Base-by-base conservation (phyloP, 306 rosid genomes). In the Carpinus fangiana region DNA sequence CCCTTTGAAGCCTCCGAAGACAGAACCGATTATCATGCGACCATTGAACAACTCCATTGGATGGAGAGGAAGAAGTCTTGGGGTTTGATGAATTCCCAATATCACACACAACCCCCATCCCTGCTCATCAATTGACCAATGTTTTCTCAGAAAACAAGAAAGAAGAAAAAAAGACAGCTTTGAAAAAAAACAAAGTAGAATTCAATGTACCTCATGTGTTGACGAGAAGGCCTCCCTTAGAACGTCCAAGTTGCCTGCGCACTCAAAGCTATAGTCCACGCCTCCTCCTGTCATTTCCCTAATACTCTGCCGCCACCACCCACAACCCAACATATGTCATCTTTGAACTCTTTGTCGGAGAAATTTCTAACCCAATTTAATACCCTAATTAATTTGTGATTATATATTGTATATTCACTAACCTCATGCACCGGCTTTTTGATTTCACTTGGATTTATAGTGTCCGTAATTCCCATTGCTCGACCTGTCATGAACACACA, bases 1-100 rank as follows among this genome's bases (percentile, higher is more conserved):
- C 67, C 94, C 94, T 81, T 93, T 93, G 86, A 93, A 91, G 70
- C 94, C 94, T 81, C 98, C 98, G 74, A 93, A 93, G 11, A 90
- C 31, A 0, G 92, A 90, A 53, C 82, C 94, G 8, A 74, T 68
- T 1, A 93, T 81, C 20, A 62, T 66, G 47, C 98, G 87, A 28
- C 98, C 98, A 21, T 2, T 3, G n/a, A 93, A 90, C 72, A 93
- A 75, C 78, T 93, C 97, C 98, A 93, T 93, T 48, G 98, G 94
- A 54, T 93, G 98, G 20, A 93, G 73, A 4, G 94, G 94, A 43
- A 93, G 89, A 88, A 84, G 62, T 18, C 36, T 80, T 56, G 98
- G 97, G 48, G 86, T 60, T 65, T 86, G 0, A 72, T 89, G 98
- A 66, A 91, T 82, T 73, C 98, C 98, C 84, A 93, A 31, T 4